Evolutionary conservation across 768 basidiomycete species (phyloP).

Genomic region (Arthromyces matolae): DNA sequence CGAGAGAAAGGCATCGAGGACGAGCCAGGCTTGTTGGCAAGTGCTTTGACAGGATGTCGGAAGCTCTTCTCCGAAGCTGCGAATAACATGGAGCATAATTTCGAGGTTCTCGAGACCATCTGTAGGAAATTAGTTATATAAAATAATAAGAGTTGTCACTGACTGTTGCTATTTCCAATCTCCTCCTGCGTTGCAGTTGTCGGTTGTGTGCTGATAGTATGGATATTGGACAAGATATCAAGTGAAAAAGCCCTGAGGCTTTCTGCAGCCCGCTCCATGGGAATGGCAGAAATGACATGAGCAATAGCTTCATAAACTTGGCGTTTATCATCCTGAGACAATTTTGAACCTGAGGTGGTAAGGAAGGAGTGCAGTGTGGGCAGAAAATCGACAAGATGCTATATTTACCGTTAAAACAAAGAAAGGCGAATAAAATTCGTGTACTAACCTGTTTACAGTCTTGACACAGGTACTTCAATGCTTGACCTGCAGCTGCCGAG

Average conservation of each 20-base stretch:
- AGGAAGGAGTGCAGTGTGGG: conserved; percentile 91
- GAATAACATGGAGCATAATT: conserved; percentile 82
- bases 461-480: conserved; percentile 93
- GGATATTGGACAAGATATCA: conserved; percentile 78
- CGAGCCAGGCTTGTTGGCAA: conserved; percentile 74
- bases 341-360: conserved; percentile 69
- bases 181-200: conserved; percentile 65
- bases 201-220: conserved; percentile 53
- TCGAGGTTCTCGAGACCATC: conserved; percentile 91
- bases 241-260: conserved; percentile 84
- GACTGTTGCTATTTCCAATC: conserved; percentile 63
- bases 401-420: conserved; percentile 1
- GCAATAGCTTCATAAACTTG: conserved; percentile 96
- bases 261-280: conserved; percentile 80
- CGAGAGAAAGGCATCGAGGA: conserved; percentile 77
- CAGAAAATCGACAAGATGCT: conserved; percentile 91
- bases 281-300: conserved; percentile 92
- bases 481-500: conserved; percentile 90
- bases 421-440: not conserved
- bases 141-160: conserved; percentile 23
- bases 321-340: conserved; percentile 82
- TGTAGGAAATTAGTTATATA: conserved; percentile 22
- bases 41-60: conserved; percentile 78
- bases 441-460: conserved; percentile 80
- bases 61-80: conserved; percentile 77